Evolutionary conservation across 257 asterid genomes (phyloP), one percentile per base, ranked within the genome.

Genomic region (Fraxinus americana): DNA sequence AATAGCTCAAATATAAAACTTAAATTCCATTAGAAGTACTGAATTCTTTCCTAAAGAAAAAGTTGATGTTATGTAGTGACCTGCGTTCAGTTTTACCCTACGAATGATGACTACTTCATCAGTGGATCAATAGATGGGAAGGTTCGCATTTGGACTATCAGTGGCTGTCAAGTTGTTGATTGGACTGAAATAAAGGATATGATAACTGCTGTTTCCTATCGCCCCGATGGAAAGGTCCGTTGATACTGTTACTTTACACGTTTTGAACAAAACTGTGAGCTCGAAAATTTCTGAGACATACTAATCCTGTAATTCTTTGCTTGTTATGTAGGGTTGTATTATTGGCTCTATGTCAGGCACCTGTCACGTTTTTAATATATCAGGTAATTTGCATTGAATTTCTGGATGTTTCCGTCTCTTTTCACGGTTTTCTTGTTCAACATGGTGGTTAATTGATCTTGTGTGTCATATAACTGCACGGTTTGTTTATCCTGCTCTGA

Each of bases 121-220:
- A 96, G 97, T 82, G 98, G 99, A 57, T 93, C 99, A 30, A 90
- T 96, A 73, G 99, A 96, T 71, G 99, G 99, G 63, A 96, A 96
- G 85, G 89, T 92, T 74, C 97, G 99, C 30, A 89, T 96, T 79
- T 96, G 99, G 99, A 84, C 83, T 17, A 78, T 90, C 23, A 85
- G 73, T 71, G 83, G 91, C 74, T 76, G 91, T 77, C 93, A 90
- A 78, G 99, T 96, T 83, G 88, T 93, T 77, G 91, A 90, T 73
- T 96, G 99, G 99, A 74, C 82, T 4, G 98, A 96, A 81, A 82
- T 85, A 14, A 92, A 82, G 86, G 99, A 93, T 81, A 93, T 93
- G 81, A 90, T 96, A 54, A 90, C 97, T 59, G 99, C 97, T 36
- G 89, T 93, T 83, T 89, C 97, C 77, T 93, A 88, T 82, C 86